Evolutionary conservation across 768 basidiomycete genomes (phyloP).

Genomic region (Xerocomellus amylosporus): DNA sequence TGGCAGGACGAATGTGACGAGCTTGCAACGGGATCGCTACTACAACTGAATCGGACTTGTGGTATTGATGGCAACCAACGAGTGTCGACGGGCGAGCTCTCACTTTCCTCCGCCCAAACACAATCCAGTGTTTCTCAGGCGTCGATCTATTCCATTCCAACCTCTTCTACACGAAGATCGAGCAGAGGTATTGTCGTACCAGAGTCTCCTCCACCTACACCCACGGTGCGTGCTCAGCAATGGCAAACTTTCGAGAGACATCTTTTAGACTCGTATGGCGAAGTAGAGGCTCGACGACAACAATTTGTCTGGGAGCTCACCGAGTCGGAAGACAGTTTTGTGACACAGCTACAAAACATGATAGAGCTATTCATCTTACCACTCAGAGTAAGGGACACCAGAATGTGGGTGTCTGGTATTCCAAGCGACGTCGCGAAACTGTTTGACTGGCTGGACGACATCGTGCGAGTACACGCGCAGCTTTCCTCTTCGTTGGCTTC

Average conservation of each 20-base stretch:
- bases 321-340: conserved; percentile 66
- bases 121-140: conserved; percentile 22
- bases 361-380: conserved; percentile 75
- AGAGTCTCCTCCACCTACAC: conserved; percentile 6
- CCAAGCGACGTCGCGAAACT: conserved; percentile 66
- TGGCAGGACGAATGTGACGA: conserved; percentile 39
- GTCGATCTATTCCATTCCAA: conserved; percentile 25
- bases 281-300: conserved; percentile 58
- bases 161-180: conserved; percentile 12
- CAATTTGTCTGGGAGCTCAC: conserved; percentile 66
- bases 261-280: conserved; percentile 37
- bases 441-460: conserved; percentile 88
- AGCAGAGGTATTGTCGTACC: conserved; percentile 5
- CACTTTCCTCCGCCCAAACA: conserved; percentile 11
- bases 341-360: conserved; percentile 62
- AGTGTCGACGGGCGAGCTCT: conserved; percentile 7
- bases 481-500: conserved; percentile 50
- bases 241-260: conserved; percentile 24
- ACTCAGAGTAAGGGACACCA: conserved; percentile 66
- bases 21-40: conserved; percentile 30
- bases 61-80: not conserved
- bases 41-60: conserved; percentile 15
- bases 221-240: conserved; percentile 15
- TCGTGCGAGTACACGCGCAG: conserved; percentile 71
- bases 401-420: conserved; percentile 78